Evolutionary conservation across 1,284 basidiomycete species (phyloP).

Genomic region (Ustilago bromivora): DNA sequence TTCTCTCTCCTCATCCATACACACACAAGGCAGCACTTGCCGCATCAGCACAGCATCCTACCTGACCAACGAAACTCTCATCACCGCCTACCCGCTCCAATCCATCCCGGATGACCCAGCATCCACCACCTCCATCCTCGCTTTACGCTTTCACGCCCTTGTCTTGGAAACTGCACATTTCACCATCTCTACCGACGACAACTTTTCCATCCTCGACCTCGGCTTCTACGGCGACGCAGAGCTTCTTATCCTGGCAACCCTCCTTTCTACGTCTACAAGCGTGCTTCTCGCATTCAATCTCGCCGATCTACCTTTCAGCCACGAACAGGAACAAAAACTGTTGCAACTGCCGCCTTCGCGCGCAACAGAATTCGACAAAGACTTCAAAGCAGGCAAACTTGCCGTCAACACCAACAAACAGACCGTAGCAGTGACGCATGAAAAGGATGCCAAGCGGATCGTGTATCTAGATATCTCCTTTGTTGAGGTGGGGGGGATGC

Average conservation of each 20-base stretch:
- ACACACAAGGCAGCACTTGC: not conserved
- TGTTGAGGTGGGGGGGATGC: slow-evolving; percentile 18
- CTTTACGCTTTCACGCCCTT: slow-evolving; percentile 3
- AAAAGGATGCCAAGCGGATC: slow-evolving; percentile 20
- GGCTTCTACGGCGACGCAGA: slow-evolving; percentile 32
- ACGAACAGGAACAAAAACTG: not conserved
- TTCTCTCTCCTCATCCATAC: slow-evolving; percentile 16
- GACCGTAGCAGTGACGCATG: slow-evolving; percentile 26
- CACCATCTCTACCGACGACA: not conserved
- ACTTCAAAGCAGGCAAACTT: slow-evolving; percentile 22
- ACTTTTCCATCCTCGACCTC: slow-evolving; percentile 25
- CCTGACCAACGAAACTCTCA: slow-evolving; percentile 4
- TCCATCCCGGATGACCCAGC: not conserved
- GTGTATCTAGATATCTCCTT: slow-evolving; percentile 34
- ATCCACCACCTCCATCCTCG: slow-evolving; percentile 7
- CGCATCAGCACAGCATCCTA: slow-evolving; percentile 16
- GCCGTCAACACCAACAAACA: slow-evolving; percentile 45
- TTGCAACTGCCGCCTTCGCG: slow-evolving; percentile 7
- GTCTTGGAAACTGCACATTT: slow-evolving; percentile 5
- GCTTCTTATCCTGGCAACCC: slow-evolving; percentile 26
- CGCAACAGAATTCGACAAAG: slow-evolving; percentile 32
- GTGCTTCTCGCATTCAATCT: slow-evolving; percentile 21
- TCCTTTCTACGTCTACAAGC: slow-evolving; percentile 6
- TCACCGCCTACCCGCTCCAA: slow-evolving; percentile 15
- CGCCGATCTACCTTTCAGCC: slow-evolving; percentile 15